Base-by-base conservation (phyloP, 2,329 filamentous ascomycete genomes). In the Endocalyx cinctus region DNA sequence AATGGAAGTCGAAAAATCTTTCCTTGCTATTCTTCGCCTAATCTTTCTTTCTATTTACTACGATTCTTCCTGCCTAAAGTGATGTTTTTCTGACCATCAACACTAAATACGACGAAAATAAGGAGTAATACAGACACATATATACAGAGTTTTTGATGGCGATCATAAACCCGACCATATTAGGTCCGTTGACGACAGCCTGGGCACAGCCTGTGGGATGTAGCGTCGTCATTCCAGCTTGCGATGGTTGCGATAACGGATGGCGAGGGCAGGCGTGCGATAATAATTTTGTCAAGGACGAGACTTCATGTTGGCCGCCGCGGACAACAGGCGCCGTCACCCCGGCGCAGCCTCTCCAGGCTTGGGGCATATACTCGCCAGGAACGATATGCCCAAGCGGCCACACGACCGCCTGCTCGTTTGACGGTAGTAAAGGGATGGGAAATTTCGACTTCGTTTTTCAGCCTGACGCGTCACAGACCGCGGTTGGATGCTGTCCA, bases 181-280 rank as follows among this genome's bases (percentile, higher is more conserved):
- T 42, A 4, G 61, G 60, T 5, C 62, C 62, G 11, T 59, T 38
- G 5, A 50, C 50, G 23, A 60, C 31, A 11, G 52, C 55, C 3
- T 43, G 33, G 31, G 35, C 40, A 17, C 42, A 34, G 26, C 18
- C 34, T 16, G 20, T n/a, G 8, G 20, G n/a, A n/a, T 45, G 42
- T 17, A 45, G 40, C 11, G 32, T 37, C 16, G 35, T 39, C 7
- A 33, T 37, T 16, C 34, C 40, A 12, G 4, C 5, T 13, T 42
- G 39, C 26, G 7, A 15, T 3, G 15, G 11, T 10, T 41, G 37
- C 15, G 29, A 34, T 17, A 8, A 10, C 6, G 42, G 37, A 4
- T 45, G 40, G 42, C 39, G 31, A 3, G 42, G 35, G 6, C 40
- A 43, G 25, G 38, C 40, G 15, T 45, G 42, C 23, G 26, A 27